Evolutionary conservation across 1,284 basidiomycete genomes (phyloP), one percentile per base, ranked within the genome.

Genomic region (Coniophora puteana): DNA sequence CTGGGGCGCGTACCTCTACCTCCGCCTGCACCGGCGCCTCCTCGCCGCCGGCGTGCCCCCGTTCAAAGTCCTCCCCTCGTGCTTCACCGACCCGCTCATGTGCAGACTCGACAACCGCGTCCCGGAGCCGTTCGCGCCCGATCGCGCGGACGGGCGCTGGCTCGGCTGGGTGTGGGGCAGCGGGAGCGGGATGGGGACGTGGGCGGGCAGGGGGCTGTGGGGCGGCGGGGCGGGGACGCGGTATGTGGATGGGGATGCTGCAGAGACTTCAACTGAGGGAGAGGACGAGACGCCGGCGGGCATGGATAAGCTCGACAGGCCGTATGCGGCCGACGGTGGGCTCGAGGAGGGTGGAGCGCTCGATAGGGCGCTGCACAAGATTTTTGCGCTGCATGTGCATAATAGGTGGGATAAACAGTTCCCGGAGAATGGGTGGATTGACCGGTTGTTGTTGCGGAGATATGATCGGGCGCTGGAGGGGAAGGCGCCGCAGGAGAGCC

Each of bases 351-450:
- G 75, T 0, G 85, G 84, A 0, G 78, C 76, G 14, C 66, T 94
- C 23, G 82, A 92, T 53, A 54, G 62, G 24, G 77, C 73, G 44
- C 65, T 93, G n/a, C 62, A 69, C 7, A 74, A 83, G 45, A 74
- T 95, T 7, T 96, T 93, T 65, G 77, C 82, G 0, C 79, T 97
- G 21, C 93, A 94, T 66, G 58, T 97, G 51, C 93, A 96, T 62
- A 95, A 95, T 63, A 90, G 92, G 59, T 96, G 93, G 93, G 75
- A 83, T 40, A 92, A 89, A 67, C 57, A 65, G 32, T 95, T 88
- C 52, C 89, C 91, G 0, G 61, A 61, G 33, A 72, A 66, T 11
- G 89, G 92, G 0, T 93, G 92, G 91, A 77, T 96, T 0, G 80
- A 89, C 30, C 67, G 88, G 52, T 51, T 90, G 41, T 54, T 94